Percentiles rank a stretch among this genome's conserved stretches.
These are phyloP conservation scores for Starmerella geochares DNA, from an alignment of 805 yeast species.

Conservation along the genomic window DNA sequence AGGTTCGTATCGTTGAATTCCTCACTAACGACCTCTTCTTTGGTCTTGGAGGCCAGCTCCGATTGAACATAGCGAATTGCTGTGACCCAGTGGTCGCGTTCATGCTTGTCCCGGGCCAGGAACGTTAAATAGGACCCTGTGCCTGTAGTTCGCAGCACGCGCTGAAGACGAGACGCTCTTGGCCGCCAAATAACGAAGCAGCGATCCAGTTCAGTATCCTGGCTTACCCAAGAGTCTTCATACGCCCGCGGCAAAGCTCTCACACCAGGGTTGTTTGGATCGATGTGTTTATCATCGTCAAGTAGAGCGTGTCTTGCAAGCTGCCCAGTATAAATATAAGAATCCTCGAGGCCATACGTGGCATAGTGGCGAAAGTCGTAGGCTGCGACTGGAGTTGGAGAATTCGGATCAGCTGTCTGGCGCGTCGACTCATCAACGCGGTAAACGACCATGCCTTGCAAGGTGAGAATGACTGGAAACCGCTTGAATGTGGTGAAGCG, in stretches of 20 bases:
- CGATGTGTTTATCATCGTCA: conserved; percentile 37
- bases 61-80: conserved; percentile 31
- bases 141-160: conserved; percentile 49
- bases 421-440: conserved; percentile 15
- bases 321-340: conserved; percentile 69
- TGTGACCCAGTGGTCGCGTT: conserved; percentile 72
- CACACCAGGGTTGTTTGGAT: conserved; percentile 44
- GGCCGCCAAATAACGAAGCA: conserved; percentile 73
- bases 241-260: conserved; percentile 61
- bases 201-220: conserved; percentile 64
- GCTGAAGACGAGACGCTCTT: conserved; percentile 35
- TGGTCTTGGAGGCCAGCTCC: conserved; percentile 12
- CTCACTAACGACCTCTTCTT: neutral
- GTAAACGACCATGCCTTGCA: conserved; percentile 57
- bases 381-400: conserved; percentile 36
- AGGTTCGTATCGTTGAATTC: conserved; percentile 1
- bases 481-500: conserved; percentile 58
- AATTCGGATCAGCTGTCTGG: conserved; percentile 26
- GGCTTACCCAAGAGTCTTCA: conserved; percentile 72
- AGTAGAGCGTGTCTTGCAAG: conserved; percentile 50
- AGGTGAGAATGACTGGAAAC: conserved; percentile 54
- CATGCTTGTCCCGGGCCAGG: conserved; percentile 71
- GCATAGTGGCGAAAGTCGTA: conserved; percentile 42
- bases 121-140: conserved; percentile 61
- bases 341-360: conserved; percentile 52